Base-by-base conservation (phyloP, 176 grass and related monocot genomes). In the Avena sativa region DNA sequence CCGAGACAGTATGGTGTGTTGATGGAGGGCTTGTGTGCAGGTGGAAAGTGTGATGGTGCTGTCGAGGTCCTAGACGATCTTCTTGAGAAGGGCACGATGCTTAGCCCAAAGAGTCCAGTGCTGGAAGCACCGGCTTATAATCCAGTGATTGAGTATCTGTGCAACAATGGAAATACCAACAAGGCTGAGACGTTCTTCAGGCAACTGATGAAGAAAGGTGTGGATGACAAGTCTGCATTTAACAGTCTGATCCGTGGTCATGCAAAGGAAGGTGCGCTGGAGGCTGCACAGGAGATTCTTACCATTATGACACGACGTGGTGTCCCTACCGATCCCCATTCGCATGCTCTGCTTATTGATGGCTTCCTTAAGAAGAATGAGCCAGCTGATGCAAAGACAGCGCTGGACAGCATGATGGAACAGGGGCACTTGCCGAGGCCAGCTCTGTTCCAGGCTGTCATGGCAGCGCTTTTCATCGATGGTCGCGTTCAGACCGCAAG, bases 121-220 rank as follows among this genome's bases (percentile, higher is more conserved):
- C 38, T 98, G 43, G 89, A 93, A 85, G 86, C 90, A 28, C 49
- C 72, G 1, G 82, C 87, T 11, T 98, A 96, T 71, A 94, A 96
- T 80, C 85, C 93, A 0, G 89, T 96, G 71, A 98, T 98, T 4
- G 89, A 98, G 78, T 90, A 94, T 77, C 38, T 98, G 76, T 99
- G 94, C 76, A 87, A 64, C 59, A 91, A 93, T 80, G 97, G 92
- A 1, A 83, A 84, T 13, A 96, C 94, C 3, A 81, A 73, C 79
- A 99, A 96, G 77, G 97, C 97, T 1, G 97, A 99, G 76, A 79
- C 80, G 1, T 96, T 99, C 85, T 99, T 99, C 85, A 91, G 97
- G 73, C 94, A 99, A 84, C 86, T 99, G 84, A 99, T 99, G 97
- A 99, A 99, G 90, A 92, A 99, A 87, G 94, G 97, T 8, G 80